A percentile compares a stretch with the other conserved stretches of the same genome.
These are phyloP conservation scores for Pezicula rhizophila DNA, from an alignment of 2,329 filamentous ascomycete genomes.

Conservation along the genomic window DNA sequence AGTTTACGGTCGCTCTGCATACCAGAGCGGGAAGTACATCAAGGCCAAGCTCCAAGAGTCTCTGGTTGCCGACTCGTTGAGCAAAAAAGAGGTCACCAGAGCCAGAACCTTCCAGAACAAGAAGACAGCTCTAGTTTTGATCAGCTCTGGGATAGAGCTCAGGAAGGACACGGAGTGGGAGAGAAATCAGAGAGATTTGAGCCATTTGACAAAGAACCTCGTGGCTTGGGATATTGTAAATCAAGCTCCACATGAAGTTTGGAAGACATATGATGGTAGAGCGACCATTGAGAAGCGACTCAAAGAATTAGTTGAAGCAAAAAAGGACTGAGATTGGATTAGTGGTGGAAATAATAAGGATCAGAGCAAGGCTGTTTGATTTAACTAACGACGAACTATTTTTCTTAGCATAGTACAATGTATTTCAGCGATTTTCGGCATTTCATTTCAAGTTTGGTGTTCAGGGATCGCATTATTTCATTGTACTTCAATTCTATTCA, in stretches of 20 bases:
- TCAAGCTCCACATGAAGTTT: conserved; percentile 79
- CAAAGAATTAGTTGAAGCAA: conserved; percentile 51
- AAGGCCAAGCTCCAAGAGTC: conserved; percentile 92
- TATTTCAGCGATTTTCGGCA: no score
- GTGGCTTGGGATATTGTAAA: conserved; percentile 81
- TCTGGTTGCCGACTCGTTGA: conserved; percentile 77
- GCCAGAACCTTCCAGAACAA: conserved; percentile 73
- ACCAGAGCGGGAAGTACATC: conserved; percentile 76
- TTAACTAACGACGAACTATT: no score
- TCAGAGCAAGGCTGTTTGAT: no score
- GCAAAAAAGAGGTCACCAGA: conserved; percentile 73
- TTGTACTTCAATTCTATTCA: no score
- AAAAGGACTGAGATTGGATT: not conserved
- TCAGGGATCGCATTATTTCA: no score
- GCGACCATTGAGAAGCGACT: conserved; percentile 74
- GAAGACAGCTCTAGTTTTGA: conserved; percentile 70
- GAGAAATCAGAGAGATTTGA: conserved; percentile 77
- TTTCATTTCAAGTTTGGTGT: no score
- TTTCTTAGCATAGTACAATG: no score
- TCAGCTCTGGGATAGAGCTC: conserved; percentile 74
- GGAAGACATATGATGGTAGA: conserved; percentile 68
- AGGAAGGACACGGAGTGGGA: conserved; percentile 68
- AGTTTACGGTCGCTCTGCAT: conserved; percentile 72
- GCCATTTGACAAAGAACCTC: conserved; percentile 71
- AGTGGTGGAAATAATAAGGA: no score